Evolutionary conservation across 768 basidiomycete genomes (phyloP), one percentile per base, ranked within the genome.

Genomic region (Phlegmacium glaucopus): DNA sequence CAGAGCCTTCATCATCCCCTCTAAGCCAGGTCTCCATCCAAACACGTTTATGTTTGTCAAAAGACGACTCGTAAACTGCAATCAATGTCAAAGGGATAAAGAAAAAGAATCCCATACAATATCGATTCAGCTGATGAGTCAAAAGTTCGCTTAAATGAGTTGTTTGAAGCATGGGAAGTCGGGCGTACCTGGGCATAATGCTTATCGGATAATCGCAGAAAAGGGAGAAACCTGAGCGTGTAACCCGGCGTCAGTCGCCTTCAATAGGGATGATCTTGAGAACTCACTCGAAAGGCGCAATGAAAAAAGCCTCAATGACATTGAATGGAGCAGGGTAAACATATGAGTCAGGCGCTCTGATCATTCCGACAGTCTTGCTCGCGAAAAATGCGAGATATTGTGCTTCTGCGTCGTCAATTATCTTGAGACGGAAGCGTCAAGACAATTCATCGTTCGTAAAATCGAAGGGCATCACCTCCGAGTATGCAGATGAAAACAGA

Each of bases 251-350:
- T 39, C 6, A n/a, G 10, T 36, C 10, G 34, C 39, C 51, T 22
- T 5, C 22, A 22, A 22, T 22, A 22, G 47, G 43, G 16, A 45
- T 35, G 8, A 10, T 39, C 32, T n/a, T 32, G 27, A 30, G 12
- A 44, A 7, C 18, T 72, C 88, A 95, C 92, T 95, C 94, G 42
- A 91, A 74, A 13, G 94, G 94, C 2, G 83, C 89, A 48, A 95
- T 71, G 25, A 95, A 68, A 60, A 92, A 62, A 1, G 75, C 70
- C 66, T 97, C 94, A 50, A 94, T 68, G 22, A 96, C 70, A 63
- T 95, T 96, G 74, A 95, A 94, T 1, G 94, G 94, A 0, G 94
- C 89, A 27, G 92, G 91, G 63, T 93, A 94, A 42, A 91, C 83
- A 51, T 72, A 89, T n/a, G 80, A 77, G 66, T 92, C 90, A 4